Conservation (phyloP, 768 basidiomycete species). For the Xerocomellus intermedius region DNA sequence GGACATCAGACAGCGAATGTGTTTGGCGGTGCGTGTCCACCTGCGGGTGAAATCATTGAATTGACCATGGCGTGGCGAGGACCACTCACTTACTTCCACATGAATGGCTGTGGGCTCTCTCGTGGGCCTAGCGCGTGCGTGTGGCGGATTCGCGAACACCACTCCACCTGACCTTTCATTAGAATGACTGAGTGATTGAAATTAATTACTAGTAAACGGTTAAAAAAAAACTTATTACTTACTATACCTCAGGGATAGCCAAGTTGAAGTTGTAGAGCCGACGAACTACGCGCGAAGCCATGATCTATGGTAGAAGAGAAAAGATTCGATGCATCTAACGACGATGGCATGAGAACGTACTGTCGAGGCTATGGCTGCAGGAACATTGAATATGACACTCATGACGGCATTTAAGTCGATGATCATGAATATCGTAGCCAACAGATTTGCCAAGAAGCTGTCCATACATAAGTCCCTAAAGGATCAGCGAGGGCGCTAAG, state of each 20-base stretch:
- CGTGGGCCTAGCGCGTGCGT: slow-evolving; percentile 15
- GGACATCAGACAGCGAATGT: slow-evolving; percentile 24
- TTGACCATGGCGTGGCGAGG: neutral
- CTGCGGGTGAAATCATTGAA: slow-evolving; percentile 11
- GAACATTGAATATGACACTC: slow-evolving; percentile 65
- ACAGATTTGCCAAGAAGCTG: slow-evolving; percentile 41
- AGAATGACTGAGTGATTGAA: slow-evolving; percentile 14
- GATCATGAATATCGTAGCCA: slow-evolving; percentile 60
- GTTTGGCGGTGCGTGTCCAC: slow-evolving; percentile 31
- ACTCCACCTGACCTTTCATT: slow-evolving; percentile 19
- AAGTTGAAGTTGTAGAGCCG: slow-evolving; percentile 50
- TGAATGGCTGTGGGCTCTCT: slow-evolving; percentile 27
- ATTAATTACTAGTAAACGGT: neutral
- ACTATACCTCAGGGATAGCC: slow-evolving; percentile 30
- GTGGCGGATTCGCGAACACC: slow-evolving; percentile 15
- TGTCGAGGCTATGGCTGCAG: slow-evolving; percentile 55
- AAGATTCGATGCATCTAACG: neutral
- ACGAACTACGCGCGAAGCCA: slow-evolving; percentile 59
- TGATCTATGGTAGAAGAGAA: slow-evolving; percentile 39
- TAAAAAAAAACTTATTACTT: slow-evolving; percentile 7
- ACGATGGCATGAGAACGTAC: slow-evolving; percentile 30
- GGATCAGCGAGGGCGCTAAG: slow-evolving; percentile 10
- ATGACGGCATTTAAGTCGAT: slow-evolving; percentile 64
- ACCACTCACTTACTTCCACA: slow-evolving; percentile 32
- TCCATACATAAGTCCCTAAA: slow-evolving; percentile 21